Percentiles rank a stretch among this genome's conserved stretches.
Conservation (phyloP, 2,329 filamentous ascomycete genomes). For the Fusarium floridanum region DNA sequence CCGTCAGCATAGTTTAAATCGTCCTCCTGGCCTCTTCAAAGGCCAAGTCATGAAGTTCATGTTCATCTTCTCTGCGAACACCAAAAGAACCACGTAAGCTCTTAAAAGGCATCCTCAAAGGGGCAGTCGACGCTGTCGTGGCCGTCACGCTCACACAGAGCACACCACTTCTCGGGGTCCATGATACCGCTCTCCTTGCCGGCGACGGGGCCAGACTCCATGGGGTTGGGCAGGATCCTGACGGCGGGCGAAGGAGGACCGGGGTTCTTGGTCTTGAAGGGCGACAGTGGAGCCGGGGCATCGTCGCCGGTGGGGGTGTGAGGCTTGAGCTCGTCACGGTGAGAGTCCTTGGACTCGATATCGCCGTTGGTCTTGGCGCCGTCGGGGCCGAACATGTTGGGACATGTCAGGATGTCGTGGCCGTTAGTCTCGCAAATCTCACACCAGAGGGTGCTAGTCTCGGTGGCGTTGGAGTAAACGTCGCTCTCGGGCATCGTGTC, state of each 20-base stretch:
- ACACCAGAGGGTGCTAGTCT: constrained; percentile 85
- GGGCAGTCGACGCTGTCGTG: constrained; percentile 97
- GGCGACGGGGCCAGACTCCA: constrained; percentile 77
- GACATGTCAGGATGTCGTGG: constrained; percentile 94
- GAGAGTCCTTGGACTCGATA: constrained; percentile 50
- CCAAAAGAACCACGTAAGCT: constrained; percentile 8
- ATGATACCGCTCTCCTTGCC: constrained; percentile 83
- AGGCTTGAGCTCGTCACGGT: constrained; percentile 55
- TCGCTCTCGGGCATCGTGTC: constrained; percentile 80
- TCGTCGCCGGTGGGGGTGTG: constrained; percentile 60
- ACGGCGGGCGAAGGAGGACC: constrained; percentile 55
- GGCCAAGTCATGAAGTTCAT: constrained; percentile 35
- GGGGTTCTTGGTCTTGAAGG: constrained; percentile 61
- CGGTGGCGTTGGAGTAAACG: constrained; percentile 76
- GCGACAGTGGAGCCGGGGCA: constrained; percentile 68
- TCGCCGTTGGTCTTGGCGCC: constrained; percentile 52
- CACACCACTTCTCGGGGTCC: constrained; percentile 94
- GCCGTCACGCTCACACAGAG: constrained; percentile 93
- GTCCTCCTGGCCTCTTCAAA: constrained; percentile 25
- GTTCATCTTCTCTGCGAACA: constrained; percentile 18
- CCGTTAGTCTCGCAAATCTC: constrained; percentile 94
- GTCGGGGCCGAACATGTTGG: constrained; percentile 81
- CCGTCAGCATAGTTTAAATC: constrained; percentile 35
- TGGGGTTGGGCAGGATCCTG: constrained; percentile 69
- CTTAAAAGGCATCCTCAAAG: constrained; percentile 83